Evolutionary conservation across 768 basidiomycete species (phyloP).

Genomic region (Ramaria rubella): DNA sequence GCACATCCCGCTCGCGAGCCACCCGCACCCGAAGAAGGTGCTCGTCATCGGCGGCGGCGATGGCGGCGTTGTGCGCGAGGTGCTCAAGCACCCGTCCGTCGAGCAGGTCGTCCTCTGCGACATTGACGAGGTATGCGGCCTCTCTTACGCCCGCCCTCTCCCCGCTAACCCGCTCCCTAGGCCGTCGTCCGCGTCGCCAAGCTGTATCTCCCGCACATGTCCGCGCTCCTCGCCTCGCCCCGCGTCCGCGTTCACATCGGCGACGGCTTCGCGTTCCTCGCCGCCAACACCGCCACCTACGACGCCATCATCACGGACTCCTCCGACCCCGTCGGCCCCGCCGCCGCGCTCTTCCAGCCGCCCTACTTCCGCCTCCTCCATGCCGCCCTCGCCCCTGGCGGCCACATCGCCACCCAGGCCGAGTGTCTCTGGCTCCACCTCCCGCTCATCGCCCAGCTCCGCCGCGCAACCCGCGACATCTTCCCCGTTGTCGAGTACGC

Average conservation of each 20-base stretch:
- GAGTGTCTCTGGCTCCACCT: constrained; percentile 96
- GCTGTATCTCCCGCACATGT: constrained; percentile 91
- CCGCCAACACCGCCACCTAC: constrained; percentile 79
- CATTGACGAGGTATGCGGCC: constrained; percentile 77
- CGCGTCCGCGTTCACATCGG: constrained; percentile 83
- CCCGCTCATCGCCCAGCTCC: constrained; percentile 72
- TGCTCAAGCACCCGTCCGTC: constrained; percentile 87
- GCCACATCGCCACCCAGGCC: constrained; percentile 91
- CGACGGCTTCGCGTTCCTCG: constrained; percentile 95
- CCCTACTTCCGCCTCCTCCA: constrained; percentile 94
- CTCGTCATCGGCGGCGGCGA: constrained; percentile 98
- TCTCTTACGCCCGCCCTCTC: background rate
- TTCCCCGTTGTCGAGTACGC: constrained; percentile 88
- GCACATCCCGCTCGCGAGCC: constrained; percentile 91
- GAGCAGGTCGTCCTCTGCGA: constrained; percentile 93
- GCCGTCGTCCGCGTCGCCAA: constrained; percentile 95
- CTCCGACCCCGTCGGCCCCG: constrained; percentile 95
- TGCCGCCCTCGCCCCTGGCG: constrained; percentile 82
- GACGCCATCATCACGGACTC: constrained; percentile 99
- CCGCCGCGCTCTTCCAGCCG: constrained; percentile 89
- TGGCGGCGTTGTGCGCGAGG: constrained; percentile 96
- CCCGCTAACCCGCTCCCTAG: constrained; percentile 29
- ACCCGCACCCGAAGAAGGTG: constrained; percentile 93
- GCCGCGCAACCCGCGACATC: constrained; percentile 56
- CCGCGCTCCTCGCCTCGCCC: constrained; percentile 67